These are phyloP conservation scores for Colletotrichum scovillei DNA, from an alignment of 2,329 filamentous ascomycete species.

Conservation along the genomic window DNA sequence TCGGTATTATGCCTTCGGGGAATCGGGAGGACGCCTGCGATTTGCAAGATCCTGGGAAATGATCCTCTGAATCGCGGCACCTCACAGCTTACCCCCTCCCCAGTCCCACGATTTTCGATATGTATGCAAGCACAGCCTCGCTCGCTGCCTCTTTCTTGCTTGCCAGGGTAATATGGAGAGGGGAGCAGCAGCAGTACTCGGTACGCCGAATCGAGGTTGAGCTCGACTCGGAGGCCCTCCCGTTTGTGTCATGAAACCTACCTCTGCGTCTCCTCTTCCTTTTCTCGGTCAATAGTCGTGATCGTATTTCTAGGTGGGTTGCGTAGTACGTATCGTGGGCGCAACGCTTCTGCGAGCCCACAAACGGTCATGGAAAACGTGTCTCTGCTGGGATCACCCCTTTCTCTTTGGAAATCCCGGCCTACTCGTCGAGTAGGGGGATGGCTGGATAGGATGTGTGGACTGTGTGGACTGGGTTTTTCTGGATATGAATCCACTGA, in stretches of 20 bases:
- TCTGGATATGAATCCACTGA: background rate
- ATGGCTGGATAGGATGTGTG: background rate
- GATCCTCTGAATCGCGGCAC: conserved; percentile 35
- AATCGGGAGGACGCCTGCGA: conserved; percentile 31
- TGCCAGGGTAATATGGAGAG: background rate
- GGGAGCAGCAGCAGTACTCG: background rate
- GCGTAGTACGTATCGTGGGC: conserved; percentile 13
- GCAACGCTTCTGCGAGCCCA: conserved; percentile 11
- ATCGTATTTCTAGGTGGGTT: conserved; percentile 1
- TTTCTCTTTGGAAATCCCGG: conserved; percentile 1
- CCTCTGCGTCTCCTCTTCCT: background rate
- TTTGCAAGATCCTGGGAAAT: conserved; percentile 36
- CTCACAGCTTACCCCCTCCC: background rate
- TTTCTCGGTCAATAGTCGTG: conserved; percentile 3
- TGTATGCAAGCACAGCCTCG: conserved; percentile 29
- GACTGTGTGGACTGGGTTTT: background rate
- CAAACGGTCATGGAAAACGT: conserved; percentile 24
- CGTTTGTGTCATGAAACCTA: conserved; percentile 17
- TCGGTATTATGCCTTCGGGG: conserved; percentile 25
- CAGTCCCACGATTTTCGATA: conserved; percentile 26
- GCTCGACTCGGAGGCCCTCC: conserved; percentile 30
- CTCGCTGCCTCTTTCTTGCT: conserved; percentile 10
- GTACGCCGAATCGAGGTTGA: conserved; percentile 22
- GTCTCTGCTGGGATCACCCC: conserved; percentile 28
- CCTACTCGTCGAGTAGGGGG: background rate